Conservation (phyloP, 2,329 filamentous ascomycete species). For the Penicillium sclerotiorum region DNA sequence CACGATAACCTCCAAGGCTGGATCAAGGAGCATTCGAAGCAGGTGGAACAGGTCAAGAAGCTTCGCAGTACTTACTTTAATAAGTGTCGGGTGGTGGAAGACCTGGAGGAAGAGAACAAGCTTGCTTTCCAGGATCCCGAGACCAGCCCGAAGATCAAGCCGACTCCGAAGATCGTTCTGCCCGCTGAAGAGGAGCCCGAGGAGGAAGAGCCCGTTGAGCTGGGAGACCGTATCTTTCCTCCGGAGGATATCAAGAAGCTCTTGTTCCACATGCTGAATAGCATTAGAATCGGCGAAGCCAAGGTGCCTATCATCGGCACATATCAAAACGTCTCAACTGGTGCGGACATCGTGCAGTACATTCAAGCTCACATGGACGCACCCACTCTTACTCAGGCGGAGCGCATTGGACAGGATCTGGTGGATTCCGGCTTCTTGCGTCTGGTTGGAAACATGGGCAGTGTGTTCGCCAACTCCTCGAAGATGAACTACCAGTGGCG, state of each 20-base stretch:
- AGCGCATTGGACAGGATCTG: conserved; percentile 92
- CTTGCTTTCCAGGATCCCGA: conserved; percentile 89
- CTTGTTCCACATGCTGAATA: conserved; percentile 80
- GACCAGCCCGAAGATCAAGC: conserved; percentile 64
- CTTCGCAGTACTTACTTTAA: conserved; percentile 97
- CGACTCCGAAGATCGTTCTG: conserved; percentile 77
- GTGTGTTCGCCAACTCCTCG: conserved; percentile 94
- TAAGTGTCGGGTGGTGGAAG: conserved; percentile 94
- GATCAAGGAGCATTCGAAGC: conserved; percentile 90
- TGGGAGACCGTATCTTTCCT: conserved; percentile 84
- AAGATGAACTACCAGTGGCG: conserved; percentile 98
- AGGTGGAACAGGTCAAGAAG: conserved; percentile 88
- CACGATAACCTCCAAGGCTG: conserved; percentile 90
- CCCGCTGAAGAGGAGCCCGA: conserved; percentile 67
- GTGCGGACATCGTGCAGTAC: conserved; percentile 94
- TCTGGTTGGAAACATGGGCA: conserved; percentile 91
- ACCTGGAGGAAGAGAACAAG: conserved; percentile 98
- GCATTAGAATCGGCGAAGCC: conserved; percentile 82
- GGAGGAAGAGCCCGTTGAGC: conserved; percentile 83
- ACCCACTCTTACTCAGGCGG: conserved; percentile 83
- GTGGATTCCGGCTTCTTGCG: conserved; percentile 83
- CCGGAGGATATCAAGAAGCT: conserved; percentile 91
- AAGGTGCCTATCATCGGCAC: conserved; percentile 95
- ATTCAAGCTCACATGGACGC: conserved; percentile 85
- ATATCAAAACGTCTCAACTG: conserved; percentile 89